Percentiles rank a stretch among this genome's conserved stretches.
These are phyloP conservation scores for Linderniella brevidens DNA, from an alignment of 257 asterid genomes.

Conservation along the genomic window DNA sequence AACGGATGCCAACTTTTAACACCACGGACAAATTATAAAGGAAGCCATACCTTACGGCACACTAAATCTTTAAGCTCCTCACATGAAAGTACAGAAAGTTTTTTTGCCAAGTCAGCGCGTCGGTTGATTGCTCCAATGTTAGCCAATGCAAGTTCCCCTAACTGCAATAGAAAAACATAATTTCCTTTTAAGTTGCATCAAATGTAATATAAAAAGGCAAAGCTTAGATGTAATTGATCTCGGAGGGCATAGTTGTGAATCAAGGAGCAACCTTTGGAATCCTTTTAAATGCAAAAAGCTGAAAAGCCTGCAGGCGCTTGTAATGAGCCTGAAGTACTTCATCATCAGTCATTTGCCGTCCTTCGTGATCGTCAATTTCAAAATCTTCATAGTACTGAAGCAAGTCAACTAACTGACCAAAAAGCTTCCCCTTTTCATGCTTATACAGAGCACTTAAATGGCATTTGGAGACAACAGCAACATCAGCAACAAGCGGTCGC, in stretches of 20 bases:
- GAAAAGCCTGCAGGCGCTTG: slow-evolving; percentile 89
- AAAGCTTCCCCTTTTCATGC: slow-evolving; percentile 85
- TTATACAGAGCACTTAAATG: slow-evolving; percentile 80
- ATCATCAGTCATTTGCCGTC: slow-evolving; percentile 96
- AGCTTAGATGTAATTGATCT: not conserved
- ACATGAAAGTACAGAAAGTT: slow-evolving; percentile 57
- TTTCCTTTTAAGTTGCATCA: not conserved
- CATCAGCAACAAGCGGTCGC: slow-evolving; percentile 91
- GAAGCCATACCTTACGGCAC: slow-evolving; percentile 58
- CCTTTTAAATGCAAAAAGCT: slow-evolving; percentile 70
- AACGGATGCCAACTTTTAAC: not conserved
- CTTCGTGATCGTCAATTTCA: slow-evolving; percentile 86
- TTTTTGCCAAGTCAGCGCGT: slow-evolving; percentile 85
- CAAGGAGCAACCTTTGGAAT: slow-evolving; percentile 54
- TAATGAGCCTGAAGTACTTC: slow-evolving; percentile 91
- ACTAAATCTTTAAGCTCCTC: slow-evolving; percentile 87
- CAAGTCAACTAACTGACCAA: slow-evolving; percentile 88
- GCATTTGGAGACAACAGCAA: slow-evolving; percentile 89
- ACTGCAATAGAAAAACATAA: slow-evolving; percentile 26
- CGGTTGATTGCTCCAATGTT: slow-evolving; percentile 76
- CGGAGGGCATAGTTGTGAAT: slow-evolving; percentile 1
- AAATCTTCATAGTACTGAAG: slow-evolving; percentile 92
- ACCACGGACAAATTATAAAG: slow-evolving; percentile 7
- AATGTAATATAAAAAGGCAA: not conserved
- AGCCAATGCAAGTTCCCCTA: slow-evolving; percentile 82